Conservation (phyloP, 2,329 filamentous ascomycete genomes). For the Aspergillus sergii region DNA sequence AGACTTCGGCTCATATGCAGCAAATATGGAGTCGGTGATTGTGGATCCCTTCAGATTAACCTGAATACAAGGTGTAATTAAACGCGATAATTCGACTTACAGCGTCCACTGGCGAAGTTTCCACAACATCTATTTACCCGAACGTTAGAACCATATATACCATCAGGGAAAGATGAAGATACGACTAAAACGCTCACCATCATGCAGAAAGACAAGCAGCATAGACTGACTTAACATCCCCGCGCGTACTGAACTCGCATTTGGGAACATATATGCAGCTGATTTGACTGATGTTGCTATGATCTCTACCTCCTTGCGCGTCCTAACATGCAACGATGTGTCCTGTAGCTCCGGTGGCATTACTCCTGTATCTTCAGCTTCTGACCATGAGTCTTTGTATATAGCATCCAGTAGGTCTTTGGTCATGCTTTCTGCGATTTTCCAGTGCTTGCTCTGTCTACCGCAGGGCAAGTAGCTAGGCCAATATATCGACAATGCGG, state of each 20-base stretch:
- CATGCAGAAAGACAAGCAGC: neutral
- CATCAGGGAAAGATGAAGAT: neutral
- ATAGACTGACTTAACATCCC: neutral
- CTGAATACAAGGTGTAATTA: neutral
- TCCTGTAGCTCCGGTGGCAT: neutral
- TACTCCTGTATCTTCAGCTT: neutral
- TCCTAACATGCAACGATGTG: neutral
- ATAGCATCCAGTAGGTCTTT: neutral
- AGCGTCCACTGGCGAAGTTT: neutral
- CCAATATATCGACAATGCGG: neutral
- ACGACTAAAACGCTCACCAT: neutral
- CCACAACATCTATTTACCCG: neutral
- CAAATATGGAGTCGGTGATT: neutral
- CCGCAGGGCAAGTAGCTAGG: neutral
- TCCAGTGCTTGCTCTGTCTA: neutral
- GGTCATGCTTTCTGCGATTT: neutral
- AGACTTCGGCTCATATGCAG: neutral
- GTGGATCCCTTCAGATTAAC: neutral
- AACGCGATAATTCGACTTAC: neutral
- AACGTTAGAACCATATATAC: neutral
- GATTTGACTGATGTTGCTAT: neutral
- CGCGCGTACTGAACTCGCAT: neutral
- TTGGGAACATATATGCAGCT: neutral
- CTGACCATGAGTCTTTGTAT: neutral
- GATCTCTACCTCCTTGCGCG: neutral